Percentiles rank a stretch among this genome's conserved stretches.
Conservation (phyloP, 495 filamentous ascomycete species). For the Rostrohypoxylon terebratum region DNA sequence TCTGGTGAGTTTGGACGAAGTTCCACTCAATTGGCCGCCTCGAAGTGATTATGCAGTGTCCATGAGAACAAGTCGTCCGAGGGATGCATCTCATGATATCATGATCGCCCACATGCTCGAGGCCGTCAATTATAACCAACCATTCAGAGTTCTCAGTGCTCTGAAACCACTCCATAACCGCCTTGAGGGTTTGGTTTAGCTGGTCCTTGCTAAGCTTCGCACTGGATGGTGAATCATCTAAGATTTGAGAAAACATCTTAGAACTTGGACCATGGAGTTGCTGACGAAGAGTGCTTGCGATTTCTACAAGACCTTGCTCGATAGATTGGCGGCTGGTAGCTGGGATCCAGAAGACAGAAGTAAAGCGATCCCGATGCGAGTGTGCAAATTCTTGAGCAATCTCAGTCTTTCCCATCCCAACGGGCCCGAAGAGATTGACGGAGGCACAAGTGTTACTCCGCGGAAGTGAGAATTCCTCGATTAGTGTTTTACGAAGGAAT, state of each 20-base stretch:
- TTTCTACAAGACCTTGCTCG: slow-evolving; percentile 1
- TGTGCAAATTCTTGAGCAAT: slow-evolving; percentile 5
- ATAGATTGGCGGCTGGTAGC: slow-evolving; percentile 2
- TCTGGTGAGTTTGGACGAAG: background rate
- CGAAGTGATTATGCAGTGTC: slow-evolving; percentile 12
- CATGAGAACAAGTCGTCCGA: slow-evolving; percentile 5
- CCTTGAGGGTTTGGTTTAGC: background rate
- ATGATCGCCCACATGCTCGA: background rate
- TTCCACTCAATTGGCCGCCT: background rate
- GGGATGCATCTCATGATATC: slow-evolving; percentile 9
- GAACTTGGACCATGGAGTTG: background rate
- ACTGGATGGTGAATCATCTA: background rate
- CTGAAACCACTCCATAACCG: slow-evolving; percentile 12
- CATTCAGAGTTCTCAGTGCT: slow-evolving; percentile 7
- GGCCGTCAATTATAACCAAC: slow-evolving; percentile 6
- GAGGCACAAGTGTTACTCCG: background rate
- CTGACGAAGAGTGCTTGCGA: background rate
- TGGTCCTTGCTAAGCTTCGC: background rate
- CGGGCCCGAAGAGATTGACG: background rate
- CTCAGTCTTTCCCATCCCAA: slow-evolving; percentile 9
- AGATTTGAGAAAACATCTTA: background rate
- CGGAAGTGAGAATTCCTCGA: background rate
- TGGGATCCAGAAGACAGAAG: slow-evolving; percentile 9
- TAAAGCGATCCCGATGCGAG: background rate
- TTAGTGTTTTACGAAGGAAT: background rate